Base-by-base conservation (phyloP, 306 rosid species). In the Castanospermum australe region DNA sequence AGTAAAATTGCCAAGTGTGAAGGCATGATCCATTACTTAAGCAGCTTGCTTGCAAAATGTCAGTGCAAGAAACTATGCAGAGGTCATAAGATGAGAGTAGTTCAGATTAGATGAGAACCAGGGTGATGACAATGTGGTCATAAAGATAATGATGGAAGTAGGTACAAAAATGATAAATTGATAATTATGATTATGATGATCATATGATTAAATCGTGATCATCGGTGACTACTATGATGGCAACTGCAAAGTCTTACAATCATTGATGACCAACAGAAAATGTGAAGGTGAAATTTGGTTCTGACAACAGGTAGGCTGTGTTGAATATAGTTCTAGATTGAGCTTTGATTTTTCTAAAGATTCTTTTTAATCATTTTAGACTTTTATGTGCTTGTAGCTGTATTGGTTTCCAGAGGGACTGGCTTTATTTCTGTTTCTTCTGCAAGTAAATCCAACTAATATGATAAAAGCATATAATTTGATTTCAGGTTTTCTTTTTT, bases 1-100 rank as follows among this genome's bases (percentile, higher is more conserved):
- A 77, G 61, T 73, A 2, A 18, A 78, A 41, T 25, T 47, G 76
- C 67, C 68, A 36, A 44, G 65, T 24, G 44, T 45, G 64, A 18
- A 56, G 24, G 77, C 77, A 78, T 73, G 86, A 73, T 73, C 83
- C 83, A 48, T 45, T 39, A 38, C 67, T 66, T 48, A 32, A 60
- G 81, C 57, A 67, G 35, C 41, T 48, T 78, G 86, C 20, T 73
- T 42, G 68, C 70, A 41, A 79, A 62, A 85, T 68, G 55, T 51
- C 41, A 33, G 32, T 44, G 47, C 54, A 74, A 67, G 73, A 73
- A 54, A 25, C 42, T 38, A 45, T 20, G 45, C 28, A 79, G 39
- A 67, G 57, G 56, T 24, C 73, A 38, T 69, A 64, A 14, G 64
- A 50, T 82, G 57, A 68, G 51, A 48, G 36, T 81, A 63, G 35